Base-by-base conservation (phyloP, 305 asterid species). In the Solanum hybrid region DNA sequence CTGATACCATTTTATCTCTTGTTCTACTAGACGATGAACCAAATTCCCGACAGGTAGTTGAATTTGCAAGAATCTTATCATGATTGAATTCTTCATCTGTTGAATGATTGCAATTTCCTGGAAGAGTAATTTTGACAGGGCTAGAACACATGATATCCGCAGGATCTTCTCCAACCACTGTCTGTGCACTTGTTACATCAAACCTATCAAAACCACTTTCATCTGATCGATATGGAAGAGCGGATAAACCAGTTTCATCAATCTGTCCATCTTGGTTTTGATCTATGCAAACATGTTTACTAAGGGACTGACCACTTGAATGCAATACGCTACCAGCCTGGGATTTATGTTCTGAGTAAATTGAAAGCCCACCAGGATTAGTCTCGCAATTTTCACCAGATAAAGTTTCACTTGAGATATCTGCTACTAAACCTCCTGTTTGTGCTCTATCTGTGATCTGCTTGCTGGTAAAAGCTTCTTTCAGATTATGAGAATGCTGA, bases 251-350 rank as follows among this genome's bases (percentile, higher is more conserved):
- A 27, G 88, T 89, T 91, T 91, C 93, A 38, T 81, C 79, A 88
- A 89, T 42, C 56, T 91, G 87, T 90, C 82, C 93, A 85, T 88
- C 90, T 89, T 42, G 89, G 85, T 79, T 73, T 69, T 90, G 90
- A 78, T 79, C 88, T 86, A 42, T 78, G 71, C 85, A 87, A 60
- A 46, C 89, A 88, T 92, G 90, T 91, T 90, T 93, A 91, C 89
- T 84, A 79, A 89, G 87, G 91, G 90, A 87, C 51, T 91, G 64
- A 34, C 86, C 92, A 89, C 92, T 88, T 89, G 91, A 71, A 92
- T 90, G 79, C 90, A 87, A 87, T 37, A 86, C 81, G 31, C 14
- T 90, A 56, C 73, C 71, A 87, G 27, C 86, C 26, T 81, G 90
- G 7, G 89, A 89, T 86, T 87, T 93, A 36, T 35, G 71, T 32